Conservation (phyloP, 1,284 basidiomycete species). For the Leccinum subrobustum region DNA sequence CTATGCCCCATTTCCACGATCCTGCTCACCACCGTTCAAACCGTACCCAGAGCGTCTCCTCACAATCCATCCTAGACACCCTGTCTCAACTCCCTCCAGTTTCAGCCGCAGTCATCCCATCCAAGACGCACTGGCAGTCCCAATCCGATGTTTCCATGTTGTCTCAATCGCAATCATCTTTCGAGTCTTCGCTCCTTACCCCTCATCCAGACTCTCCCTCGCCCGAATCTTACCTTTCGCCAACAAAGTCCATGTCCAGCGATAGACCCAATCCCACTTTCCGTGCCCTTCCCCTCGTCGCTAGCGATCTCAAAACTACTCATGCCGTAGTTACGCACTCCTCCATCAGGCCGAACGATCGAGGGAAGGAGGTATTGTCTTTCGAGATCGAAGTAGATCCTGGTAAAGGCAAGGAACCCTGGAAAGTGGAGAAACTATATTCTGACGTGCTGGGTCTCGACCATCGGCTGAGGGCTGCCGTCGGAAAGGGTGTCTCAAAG, state of each 20-base stretch:
- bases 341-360: constrained; percentile 80
- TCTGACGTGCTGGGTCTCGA: constrained; percentile 89
- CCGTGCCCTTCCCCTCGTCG: constrained; percentile 69
- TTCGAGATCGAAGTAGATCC: constrained; percentile 75
- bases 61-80: constrained; percentile 7
- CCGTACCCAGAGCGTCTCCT: constrained; percentile 16
- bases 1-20: constrained; percentile 39
- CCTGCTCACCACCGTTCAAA: constrained; percentile 10
- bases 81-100: constrained; percentile 5
- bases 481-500: constrained; percentile 71
- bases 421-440: constrained; percentile 94
- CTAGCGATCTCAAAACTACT: constrained; percentile 66
- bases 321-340: constrained; percentile 66
- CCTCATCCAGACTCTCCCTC: constrained; percentile 30
- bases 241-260: constrained; percentile 16
- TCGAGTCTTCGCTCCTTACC: constrained; percentile 19
- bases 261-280: constrained; percentile 39
- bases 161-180: constrained; percentile 30
- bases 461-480: constrained; percentile 59
- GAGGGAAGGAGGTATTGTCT: constrained; percentile 83
- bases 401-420: constrained; percentile 65
- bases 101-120: constrained; percentile 10
- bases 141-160: constrained; percentile 25
- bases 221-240: constrained; percentile 32
- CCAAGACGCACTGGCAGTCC: constrained; percentile 25